Percentiles rank a stretch among this genome's conserved stretches.
These are phyloP conservation scores for Trichomonas vaginalis DNA, from an alignment of 208 protist genomes.

Conservation along the genomic window DNA sequence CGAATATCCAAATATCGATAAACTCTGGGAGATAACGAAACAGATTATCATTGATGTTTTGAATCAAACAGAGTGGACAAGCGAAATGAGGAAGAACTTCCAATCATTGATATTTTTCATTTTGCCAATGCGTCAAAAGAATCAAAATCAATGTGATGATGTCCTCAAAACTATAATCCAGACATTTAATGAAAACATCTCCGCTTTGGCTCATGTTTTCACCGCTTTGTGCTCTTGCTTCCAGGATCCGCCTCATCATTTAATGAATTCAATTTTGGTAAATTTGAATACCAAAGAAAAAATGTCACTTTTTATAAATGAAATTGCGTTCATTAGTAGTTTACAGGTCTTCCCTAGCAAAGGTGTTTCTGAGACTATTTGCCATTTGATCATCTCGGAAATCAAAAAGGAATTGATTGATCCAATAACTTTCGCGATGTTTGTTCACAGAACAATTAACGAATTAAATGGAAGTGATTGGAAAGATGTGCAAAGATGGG, in stretches of 20 bases:
- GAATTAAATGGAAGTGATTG: background rate
- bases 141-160: background rate
- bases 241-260: background rate
- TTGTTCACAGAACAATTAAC: background rate
- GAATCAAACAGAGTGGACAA: background rate
- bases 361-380: background rate
- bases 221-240: background rate
- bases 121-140: background rate
- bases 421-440: background rate
- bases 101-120: background rate
- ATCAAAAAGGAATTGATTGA: background rate
- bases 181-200: background rate
- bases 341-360: background rate
- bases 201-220: background rate
- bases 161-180: background rate
- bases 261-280: background rate
- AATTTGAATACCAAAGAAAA: background rate
- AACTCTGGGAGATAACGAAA: background rate
- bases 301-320: background rate
- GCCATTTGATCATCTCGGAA: background rate
- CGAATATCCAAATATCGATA: background rate
- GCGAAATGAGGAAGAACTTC: background rate
- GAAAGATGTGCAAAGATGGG: background rate
- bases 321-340: background rate
- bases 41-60: background rate